Evolutionary conservation across 106 monocot genomes (phyloP).

Genomic region (Dendrobium officinale): DNA sequence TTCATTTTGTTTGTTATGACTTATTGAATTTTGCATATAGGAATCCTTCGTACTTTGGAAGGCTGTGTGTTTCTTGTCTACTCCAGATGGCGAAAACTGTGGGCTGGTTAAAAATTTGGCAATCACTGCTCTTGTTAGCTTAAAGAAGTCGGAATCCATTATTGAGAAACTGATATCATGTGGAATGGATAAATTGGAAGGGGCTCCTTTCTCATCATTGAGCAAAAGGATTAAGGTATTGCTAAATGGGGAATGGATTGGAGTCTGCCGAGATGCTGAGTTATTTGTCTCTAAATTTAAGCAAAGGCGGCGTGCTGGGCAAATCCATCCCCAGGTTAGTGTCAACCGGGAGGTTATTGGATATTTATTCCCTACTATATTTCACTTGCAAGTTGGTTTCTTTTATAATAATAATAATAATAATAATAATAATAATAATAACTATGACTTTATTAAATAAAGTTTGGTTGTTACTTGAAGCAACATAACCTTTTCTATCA

Average conservation of each 20-base stretch:
- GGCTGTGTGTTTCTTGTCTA: slow-evolving; percentile 86
- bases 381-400: not conserved
- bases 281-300: slow-evolving; percentile 55
- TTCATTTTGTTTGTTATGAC: not conserved
- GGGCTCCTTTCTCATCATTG: slow-evolving; percentile 21
- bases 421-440: not conserved
- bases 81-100: slow-evolving; percentile 96
- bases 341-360: not conserved
- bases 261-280: slow-evolving; percentile 45
- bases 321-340: slow-evolving; percentile 58
- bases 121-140: slow-evolving; percentile 70
- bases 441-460: not conserved
- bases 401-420: too few relatives aligned
- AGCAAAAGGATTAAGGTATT: slow-evolving; percentile 58
- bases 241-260: slow-evolving; percentile 87
- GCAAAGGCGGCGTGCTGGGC: slow-evolving; percentile 39
- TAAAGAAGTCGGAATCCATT: slow-evolving; percentile 30
- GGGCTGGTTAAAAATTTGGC: slow-evolving; percentile 91
- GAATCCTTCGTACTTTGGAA: slow-evolving; percentile 93
- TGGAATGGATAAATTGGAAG: slow-evolving; percentile 69
- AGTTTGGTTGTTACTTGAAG: not conserved
- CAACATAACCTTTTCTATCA: not conserved
- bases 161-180: slow-evolving; percentile 46
- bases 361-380: not conserved
- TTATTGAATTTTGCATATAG: slow-evolving; percentile 35